Conservation (phyloP, 495 filamentous ascomycete species). For the Penicillium psychrofluorescens region DNA sequence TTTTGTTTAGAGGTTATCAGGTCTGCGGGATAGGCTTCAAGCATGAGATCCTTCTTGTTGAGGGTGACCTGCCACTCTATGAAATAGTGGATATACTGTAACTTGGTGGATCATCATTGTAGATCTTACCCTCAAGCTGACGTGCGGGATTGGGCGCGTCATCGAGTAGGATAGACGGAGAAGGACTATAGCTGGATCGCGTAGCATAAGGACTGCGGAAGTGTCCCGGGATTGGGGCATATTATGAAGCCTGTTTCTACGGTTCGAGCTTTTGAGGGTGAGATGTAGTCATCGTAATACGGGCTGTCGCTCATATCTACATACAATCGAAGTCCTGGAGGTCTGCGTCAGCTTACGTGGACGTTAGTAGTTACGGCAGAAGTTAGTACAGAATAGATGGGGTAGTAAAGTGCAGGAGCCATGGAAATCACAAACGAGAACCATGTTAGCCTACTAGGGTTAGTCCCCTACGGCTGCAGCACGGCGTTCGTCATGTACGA, state of each 20-base stretch:
- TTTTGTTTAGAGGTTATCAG: no score
- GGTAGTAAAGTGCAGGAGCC: neutral
- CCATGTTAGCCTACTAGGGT: neutral
- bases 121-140: no score
- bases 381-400: no score
- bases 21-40: no score
- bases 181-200: no score
- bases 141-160: no score
- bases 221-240: neutral
- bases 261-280: neutral
- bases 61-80: no score
- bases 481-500: neutral
- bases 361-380: neutral
- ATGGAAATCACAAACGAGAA: neutral
- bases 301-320: neutral
- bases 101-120: no score
- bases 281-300: neutral
- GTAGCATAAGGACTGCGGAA: no score
- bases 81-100: no score
- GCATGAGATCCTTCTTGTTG: no score
- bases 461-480: neutral
- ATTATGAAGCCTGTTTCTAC: neutral
- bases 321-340: neutral
- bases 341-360: neutral
- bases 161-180: no score